These are phyloP conservation scores for Stentor coeruleus DNA, from an alignment of 73 alveolate species.

Conservation along the genomic window DNA sequence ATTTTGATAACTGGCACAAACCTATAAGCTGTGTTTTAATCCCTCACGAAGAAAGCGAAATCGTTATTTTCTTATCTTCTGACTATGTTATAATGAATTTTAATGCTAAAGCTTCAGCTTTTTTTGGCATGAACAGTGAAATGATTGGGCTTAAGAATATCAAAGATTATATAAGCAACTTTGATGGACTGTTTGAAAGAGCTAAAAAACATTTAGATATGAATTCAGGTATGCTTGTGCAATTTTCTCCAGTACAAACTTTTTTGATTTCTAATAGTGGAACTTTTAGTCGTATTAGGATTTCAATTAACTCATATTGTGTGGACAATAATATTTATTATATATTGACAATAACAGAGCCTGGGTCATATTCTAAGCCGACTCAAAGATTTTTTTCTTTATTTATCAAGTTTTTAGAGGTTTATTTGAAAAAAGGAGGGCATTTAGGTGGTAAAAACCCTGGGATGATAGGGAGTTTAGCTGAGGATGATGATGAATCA, in stretches of 20 bases:
- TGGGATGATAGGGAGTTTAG: not conserved
- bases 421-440: not conserved
- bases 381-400: not conserved
- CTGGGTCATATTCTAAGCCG: conserved; percentile 9
- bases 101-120: conserved; percentile 4
- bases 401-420: conserved; percentile 4
- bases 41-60: not conserved
- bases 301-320: not conserved
- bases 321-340: not conserved
- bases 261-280: not conserved
- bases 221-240: not conserved
- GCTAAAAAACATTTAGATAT: not conserved
- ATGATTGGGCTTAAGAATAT: not conserved
- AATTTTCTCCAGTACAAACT: not conserved
- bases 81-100: not conserved
- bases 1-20: not conserved
- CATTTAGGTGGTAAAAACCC: not conserved
- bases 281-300: conserved; percentile 2
- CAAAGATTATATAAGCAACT: not conserved
- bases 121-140: not conserved
- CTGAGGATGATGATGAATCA: not conserved
- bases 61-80: not conserved
- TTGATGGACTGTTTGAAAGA: not conserved
- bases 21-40: not conserved
- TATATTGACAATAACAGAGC: not conserved